Conservation (phyloP, 2,329 filamentous ascomycete species). For the Alternaria brassicicola region DNA sequence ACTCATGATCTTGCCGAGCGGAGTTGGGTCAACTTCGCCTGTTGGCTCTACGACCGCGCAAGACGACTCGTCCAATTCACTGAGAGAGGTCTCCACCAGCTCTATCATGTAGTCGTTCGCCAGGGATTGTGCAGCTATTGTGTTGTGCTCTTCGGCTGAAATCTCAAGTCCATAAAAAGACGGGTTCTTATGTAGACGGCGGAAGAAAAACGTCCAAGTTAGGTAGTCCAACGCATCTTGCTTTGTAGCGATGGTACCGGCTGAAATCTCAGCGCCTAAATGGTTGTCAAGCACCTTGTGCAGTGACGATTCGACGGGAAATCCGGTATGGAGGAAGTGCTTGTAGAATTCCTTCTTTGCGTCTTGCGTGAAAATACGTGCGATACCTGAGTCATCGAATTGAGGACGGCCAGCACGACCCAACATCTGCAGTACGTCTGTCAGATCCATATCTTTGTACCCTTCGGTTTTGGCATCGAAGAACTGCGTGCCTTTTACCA, state of each 20-base stretch:
- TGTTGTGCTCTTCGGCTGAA: conserved; percentile 89
- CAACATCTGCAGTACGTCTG: conserved; percentile 97
- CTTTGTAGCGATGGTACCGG: conserved; percentile 89
- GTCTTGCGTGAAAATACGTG: conserved; percentile 96
- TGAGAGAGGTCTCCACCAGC: conserved; percentile 85
- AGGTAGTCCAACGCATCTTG: conserved; percentile 97
- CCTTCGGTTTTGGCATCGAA: conserved; percentile 98
- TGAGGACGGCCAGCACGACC: conserved; percentile 94
- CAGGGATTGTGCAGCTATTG: conserved; percentile 78
- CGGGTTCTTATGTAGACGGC: conserved; percentile 94
- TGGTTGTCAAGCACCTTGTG: conserved; percentile 98
- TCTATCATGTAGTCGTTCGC: conserved; percentile 96
- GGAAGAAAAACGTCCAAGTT: conserved; percentile 99
- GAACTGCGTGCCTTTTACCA: conserved; percentile 97
- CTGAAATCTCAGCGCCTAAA: conserved; percentile 90
- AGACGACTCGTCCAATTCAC: conserved; percentile 79
- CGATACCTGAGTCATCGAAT: conserved; percentile 94
- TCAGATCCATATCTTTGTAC: conserved; percentile 98
- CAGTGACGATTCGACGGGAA: conserved; percentile 93
- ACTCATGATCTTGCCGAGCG: conserved; percentile 97
- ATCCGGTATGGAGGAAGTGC: conserved; percentile 97
- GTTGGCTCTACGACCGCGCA: conserved; percentile 85
- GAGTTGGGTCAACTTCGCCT: conserved; percentile 86
- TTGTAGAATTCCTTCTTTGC: conserved; percentile 99
- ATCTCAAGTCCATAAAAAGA: conserved; percentile 98